phyloP scores from a whole-genome alignment of 139 green algal genomes.

The Chlorella vulgaris region DNA sequence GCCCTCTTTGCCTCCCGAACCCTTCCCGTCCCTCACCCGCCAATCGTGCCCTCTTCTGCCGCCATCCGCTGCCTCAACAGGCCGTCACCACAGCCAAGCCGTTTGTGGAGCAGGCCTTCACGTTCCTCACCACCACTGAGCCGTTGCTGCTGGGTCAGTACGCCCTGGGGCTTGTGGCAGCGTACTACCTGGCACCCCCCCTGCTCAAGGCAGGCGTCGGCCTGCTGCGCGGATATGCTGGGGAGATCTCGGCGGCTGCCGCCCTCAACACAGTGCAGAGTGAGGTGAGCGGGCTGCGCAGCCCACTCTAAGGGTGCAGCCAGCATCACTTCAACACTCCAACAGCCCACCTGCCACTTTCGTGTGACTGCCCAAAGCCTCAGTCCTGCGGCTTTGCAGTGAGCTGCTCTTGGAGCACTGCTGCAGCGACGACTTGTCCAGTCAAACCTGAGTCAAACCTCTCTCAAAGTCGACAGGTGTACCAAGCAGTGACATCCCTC shows the following conservation, averaged over 20 bases:
- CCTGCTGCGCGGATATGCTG: slow-evolving; percentile 60
- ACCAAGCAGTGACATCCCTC: too few species aligned
- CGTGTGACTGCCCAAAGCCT: not conserved
- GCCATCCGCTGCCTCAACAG: not conserved
- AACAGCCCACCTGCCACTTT: not conserved
- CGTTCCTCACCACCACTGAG: slow-evolving; percentile 57
- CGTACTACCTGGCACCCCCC: slow-evolving; percentile 54
- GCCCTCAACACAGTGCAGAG: slow-evolving; percentile 65
- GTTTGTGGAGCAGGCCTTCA: slow-evolving; percentile 42
- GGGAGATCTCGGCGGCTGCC: slow-evolving; percentile 66
- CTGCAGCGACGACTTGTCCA: too few species aligned
- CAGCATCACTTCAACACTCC: too few species aligned
- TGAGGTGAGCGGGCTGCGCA: slow-evolving; percentile 18
- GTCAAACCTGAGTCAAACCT: too few species aligned
- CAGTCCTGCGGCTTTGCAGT: too few species aligned
- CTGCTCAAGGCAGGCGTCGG: slow-evolving; percentile 54
- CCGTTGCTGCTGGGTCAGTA: slow-evolving; percentile 74
- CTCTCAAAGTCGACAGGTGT: too few species aligned
- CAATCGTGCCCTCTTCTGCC: not conserved
- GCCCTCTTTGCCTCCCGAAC: too few species aligned
- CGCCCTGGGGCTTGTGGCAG: slow-evolving; percentile 38
- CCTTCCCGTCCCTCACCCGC: too few species aligned
- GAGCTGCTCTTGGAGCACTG: too few species aligned
- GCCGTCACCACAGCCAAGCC: slow-evolving; percentile 61
- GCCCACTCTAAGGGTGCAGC: not conserved